Evolutionary conservation across 2,329 filamentous ascomycete species (phyloP), one percentile per base, ranked within the genome.

Genomic region (Atkinsonella hypoxylon): DNA sequence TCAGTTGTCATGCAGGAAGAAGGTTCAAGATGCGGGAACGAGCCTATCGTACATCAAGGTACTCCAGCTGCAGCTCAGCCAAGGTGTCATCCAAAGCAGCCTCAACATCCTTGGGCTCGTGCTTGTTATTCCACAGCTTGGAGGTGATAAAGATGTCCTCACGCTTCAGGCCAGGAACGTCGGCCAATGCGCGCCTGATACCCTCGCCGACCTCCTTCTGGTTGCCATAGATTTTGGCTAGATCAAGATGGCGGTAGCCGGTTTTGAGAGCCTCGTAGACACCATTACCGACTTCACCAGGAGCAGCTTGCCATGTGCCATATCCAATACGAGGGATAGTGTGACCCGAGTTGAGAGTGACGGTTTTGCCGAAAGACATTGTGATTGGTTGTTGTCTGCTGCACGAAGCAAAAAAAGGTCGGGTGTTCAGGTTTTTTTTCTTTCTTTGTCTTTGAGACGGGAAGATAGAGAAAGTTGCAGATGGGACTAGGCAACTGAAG

Each of bases 221-320:
- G 68, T 87, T 87, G 65, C 78, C 73, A 65, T 87, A 87, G 56
- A 71, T 63, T 64, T 70, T 71, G 63, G 69, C 70, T 44, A 72
- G 63, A 53, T 73, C 70, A 55, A 85, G 78, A 64, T 84, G 81
- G 48, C 79, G 74, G 69, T 85, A 85, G 52, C 82, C 82, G 39
- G 71, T 66, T 64, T 76, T 77, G 53, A 85, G 72, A 36, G 82
- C 81, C 56, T 75, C 74, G 63, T 79, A 80, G 59, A 87, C 81
- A 40, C 82, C 82, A 38, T 76, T 70, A 52, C 77, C 75, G 53
- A 84, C 81, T 66, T 85, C 77, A 55, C 78, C 78, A 48, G 81
- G 80, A 57, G 75, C 70, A 32, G 82, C 79, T 64, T 85, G 82
- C 82, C 82, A 85, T 59, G 82, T 85, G 60, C 82, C 81, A 53